Evolutionary conservation across 345 rosid genomes (phyloP).

Genomic region (Syzygium aromaticum): DNA sequence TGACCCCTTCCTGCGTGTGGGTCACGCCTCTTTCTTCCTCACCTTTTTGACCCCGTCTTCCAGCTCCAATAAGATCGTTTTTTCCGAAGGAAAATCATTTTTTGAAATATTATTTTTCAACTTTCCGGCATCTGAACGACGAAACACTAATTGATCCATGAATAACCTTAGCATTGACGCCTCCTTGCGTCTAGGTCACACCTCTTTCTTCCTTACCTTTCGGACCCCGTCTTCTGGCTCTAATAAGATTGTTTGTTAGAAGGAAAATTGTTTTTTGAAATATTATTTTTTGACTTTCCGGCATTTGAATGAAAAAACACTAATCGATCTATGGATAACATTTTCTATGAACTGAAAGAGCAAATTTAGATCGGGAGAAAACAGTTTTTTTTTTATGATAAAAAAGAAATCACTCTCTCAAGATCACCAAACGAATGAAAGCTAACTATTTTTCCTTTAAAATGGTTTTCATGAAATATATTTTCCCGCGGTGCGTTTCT

Average conservation of each 20-base stretch:
- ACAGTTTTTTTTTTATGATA: rapidly evolving
- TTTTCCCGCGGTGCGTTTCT: too few relatives aligned
- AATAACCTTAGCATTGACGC: rapidly evolving
- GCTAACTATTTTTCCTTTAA: background rate
- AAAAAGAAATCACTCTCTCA: background rate
- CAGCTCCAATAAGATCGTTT: background rate
- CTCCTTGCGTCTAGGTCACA: too few relatives aligned
- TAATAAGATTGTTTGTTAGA: background rate
- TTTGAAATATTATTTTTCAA: rapidly evolving
- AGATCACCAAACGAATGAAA: background rate
- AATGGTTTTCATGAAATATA: background rate
- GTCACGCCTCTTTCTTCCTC: background rate
- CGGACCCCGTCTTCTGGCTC: too few relatives aligned
- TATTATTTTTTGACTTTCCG: background rate
- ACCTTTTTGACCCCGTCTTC: background rate
- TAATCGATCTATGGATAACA: rapidly evolving
- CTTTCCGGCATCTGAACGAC: rapidly evolving
- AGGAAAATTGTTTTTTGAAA: rapidly evolving
- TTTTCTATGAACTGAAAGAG: background rate
- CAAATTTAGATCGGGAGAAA: background rate
- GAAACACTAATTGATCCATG: background rate
- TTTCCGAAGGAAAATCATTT: background rate
- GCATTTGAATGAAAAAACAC: background rate
- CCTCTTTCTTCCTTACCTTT: too few relatives aligned
- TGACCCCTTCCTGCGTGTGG: background rate